These are phyloP conservation scores for Orbilia ellipsospora DNA, from an alignment of 2,329 filamentous ascomycete genomes.

Conservation along the genomic window DNA sequence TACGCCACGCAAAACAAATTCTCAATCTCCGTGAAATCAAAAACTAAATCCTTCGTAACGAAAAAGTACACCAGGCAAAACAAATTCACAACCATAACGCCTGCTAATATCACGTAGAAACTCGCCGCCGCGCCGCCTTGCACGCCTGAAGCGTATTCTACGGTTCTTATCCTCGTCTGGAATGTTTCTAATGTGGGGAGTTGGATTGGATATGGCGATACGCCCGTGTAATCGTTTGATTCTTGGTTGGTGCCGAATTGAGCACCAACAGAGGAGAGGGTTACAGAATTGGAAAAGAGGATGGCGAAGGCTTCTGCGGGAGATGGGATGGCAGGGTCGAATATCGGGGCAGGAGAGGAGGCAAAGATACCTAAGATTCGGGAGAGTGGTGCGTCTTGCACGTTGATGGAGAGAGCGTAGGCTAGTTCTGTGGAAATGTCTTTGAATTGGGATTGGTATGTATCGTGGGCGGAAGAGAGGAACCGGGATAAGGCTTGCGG, in stretches of 20 bases:
- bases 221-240: slow-evolving; percentile 61
- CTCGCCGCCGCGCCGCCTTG: slow-evolving; percentile 70
- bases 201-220: slow-evolving; percentile 31
- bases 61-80: slow-evolving; percentile 64
- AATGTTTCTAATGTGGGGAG: slow-evolving; percentile 68
- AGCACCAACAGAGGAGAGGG: slow-evolving; percentile 70
- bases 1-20: slow-evolving; percentile 52
- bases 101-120: slow-evolving; percentile 74
- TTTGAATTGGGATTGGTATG: slow-evolving; percentile 49
- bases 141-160: slow-evolving; percentile 77
- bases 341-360: slow-evolving; percentile 55
- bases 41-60: slow-evolving; percentile 35
- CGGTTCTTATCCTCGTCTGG: slow-evolving; percentile 71
- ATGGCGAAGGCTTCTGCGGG: slow-evolving; percentile 80
- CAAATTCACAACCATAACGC: slow-evolving; percentile 75
- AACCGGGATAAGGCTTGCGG: slow-evolving; percentile 17
- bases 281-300: slow-evolving; percentile 73
- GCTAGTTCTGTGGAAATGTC: slow-evolving; percentile 49
- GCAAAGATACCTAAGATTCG: slow-evolving; percentile 48
- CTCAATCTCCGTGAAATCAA: slow-evolving; percentile 50
- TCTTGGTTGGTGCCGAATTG: slow-evolving; percentile 66
- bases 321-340: slow-evolving; percentile 71
- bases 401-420: slow-evolving; percentile 47
- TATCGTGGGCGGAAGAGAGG: slow-evolving; percentile 21
- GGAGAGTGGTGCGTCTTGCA: slow-evolving; percentile 39